Evolutionary conservation across 1,284 basidiomycete species (phyloP), one percentile per base, ranked within the genome.

Genomic region (Tilletia caries): DNA sequence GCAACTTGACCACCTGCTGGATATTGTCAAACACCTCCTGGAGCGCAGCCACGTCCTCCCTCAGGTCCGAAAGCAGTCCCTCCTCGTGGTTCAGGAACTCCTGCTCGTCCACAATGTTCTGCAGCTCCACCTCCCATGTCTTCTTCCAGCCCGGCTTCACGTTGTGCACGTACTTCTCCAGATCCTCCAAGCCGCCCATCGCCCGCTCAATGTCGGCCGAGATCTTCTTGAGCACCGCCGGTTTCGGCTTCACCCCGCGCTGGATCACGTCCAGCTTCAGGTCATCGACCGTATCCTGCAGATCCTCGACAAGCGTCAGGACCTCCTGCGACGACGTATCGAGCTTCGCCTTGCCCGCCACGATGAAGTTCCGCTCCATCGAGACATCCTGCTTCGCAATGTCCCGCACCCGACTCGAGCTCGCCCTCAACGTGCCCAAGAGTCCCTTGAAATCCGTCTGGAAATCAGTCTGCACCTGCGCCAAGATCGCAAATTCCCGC

Each of bases 101-200:
- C 83, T 98, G 95, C 84, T 98, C 95, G 83, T 97, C 95, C 60
- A 98, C 92, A 71, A 98, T 95, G 76, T 93, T 92, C 85, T 93
- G 91, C 82, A 98, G 84, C 85, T 98, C 95, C 79, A 92, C 89
- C 78, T 92, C 92, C 95, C 95, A 98, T 29, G 95, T 97, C 87
- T 95, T 93, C 86, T 95, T 93, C 95, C 95, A 98, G 87, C 92
- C 92, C 65, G 95, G 94, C 80, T 92, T 94, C 78, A 96, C 89
- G 2, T 91, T 91, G 75, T 90, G 88, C 75, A 98, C 91, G 82
- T 95, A 93, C 73, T 90, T 89, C 76, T 90, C 89, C 67, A 98
- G 86, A 74, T 89, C 90, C 70, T 90, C 87, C 46, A 98, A 86
- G 83, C 94, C 90, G 20, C 86, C 84, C 27, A 88, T 87, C 23